Evolutionary conservation across 2,329 filamentous ascomycete species (phyloP).

Genomic region (Cladophialophora yegresii): DNA sequence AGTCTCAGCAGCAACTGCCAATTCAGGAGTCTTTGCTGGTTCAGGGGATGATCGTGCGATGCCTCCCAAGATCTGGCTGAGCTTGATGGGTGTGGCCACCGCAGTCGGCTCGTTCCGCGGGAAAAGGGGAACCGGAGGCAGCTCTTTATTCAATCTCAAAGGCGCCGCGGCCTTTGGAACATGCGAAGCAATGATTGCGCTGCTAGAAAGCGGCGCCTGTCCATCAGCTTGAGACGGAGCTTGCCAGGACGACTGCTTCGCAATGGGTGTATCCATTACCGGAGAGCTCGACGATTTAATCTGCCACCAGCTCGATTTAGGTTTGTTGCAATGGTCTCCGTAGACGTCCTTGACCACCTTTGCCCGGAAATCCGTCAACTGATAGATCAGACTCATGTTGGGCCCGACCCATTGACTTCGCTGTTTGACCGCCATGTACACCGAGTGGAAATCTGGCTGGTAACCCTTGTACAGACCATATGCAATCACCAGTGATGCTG

Average conservation of each 20-base stretch:
- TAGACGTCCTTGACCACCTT: constrained; percentile 42
- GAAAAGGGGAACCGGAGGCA: constrained; percentile 36
- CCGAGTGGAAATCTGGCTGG: constrained; percentile 63
- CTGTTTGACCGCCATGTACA: constrained; percentile 64
- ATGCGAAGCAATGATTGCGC: not conserved
- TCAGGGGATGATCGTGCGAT: constrained; percentile 14
- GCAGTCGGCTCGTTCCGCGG: constrained; percentile 22
- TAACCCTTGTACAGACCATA: constrained; percentile 67
- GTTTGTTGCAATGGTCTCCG: constrained; percentile 28
- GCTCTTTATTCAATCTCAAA: constrained; percentile 28
- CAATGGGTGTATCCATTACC: constrained; percentile 25
- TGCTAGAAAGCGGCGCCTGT: constrained; percentile 5
- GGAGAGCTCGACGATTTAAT: constrained; percentile 12
- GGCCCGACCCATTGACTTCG: constrained; percentile 68
- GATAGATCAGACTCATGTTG: constrained; percentile 70
- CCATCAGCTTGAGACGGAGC: constrained; percentile 7
- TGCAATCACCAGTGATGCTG: constrained; percentile 66
- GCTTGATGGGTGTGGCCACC: constrained; percentile 22
- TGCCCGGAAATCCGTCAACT: constrained; percentile 63
- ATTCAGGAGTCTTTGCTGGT: constrained; percentile 1
- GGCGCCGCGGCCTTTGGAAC: constrained; percentile 6
- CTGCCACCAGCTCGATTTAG: constrained; percentile 33
- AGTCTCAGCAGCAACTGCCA: constrained; percentile 6
- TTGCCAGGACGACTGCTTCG: constrained; percentile 19
- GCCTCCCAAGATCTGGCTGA: constrained; percentile 20